phyloP scores from a whole-genome alignment of 2,329 filamentous ascomycete species.

The Atkinsonella hypoxylon region DNA sequence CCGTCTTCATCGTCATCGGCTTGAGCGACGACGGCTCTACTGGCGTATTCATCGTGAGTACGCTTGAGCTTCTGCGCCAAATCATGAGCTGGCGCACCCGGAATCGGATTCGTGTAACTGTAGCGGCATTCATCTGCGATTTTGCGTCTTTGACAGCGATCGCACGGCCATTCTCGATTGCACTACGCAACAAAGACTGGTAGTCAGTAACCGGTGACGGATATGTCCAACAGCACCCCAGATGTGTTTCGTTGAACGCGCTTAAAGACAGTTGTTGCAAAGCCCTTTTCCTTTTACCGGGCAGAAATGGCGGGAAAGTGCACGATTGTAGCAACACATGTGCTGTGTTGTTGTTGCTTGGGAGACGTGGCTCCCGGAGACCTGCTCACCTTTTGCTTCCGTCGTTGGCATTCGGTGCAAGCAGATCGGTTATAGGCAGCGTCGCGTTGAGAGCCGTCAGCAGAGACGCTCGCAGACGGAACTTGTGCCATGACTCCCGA shows the following conservation, averaged over 20 bases:
- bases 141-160: conserved; percentile 20
- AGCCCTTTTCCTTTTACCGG: too few relatives aligned
- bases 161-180: conserved; percentile 22
- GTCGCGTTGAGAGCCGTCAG: conserved; percentile 3
- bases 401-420: conserved; percentile 31
- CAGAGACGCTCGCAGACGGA: not conserved
- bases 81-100: conserved; percentile 1
- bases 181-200: conserved; percentile 12
- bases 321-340: too few relatives aligned
- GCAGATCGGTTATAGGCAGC: conserved; percentile 19
- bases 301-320: too few relatives aligned
- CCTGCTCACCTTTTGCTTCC: conserved; percentile 24
- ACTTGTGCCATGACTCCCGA: not conserved
- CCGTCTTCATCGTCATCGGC: conserved; percentile 2
- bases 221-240: not conserved
- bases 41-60: conserved; percentile 2
- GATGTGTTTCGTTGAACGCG: not conserved
- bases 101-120: conserved; percentile 8
- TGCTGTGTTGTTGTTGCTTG: not conserved
- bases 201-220: not conserved
- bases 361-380: not conserved
- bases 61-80: conserved; percentile 4
- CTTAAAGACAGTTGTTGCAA: not conserved
- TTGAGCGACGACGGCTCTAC: not conserved
- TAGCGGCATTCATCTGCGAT: conserved; percentile 19